phyloP scores from a whole-genome alignment of 1,284 basidiomycete species.

The Ganoderma meredithae region DNA sequence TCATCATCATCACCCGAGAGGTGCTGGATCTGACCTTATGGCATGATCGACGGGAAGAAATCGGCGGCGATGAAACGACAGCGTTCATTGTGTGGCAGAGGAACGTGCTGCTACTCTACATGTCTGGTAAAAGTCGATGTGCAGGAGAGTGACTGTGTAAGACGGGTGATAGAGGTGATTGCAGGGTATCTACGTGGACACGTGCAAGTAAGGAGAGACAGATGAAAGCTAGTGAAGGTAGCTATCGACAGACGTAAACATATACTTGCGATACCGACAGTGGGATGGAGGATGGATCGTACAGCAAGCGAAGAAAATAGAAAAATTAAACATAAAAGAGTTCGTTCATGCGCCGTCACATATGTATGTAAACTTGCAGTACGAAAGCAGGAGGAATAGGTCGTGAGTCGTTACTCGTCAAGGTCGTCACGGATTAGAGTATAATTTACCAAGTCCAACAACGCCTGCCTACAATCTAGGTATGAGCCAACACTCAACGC shows the following conservation, averaged over 20 bases:
- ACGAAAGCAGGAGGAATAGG: background rate
- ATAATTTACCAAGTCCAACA: conserved; percentile 24
- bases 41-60: background rate
- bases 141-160: conserved; percentile 1
- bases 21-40: background rate
- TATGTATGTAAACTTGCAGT: too few relatives aligned
- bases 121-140: conserved; percentile 7
- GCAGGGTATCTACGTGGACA: conserved; percentile 11
- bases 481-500: conserved; percentile 7
- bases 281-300: background rate
- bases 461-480: background rate
- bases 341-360: background rate
- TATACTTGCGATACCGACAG: background rate
- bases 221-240: background rate
- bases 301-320: background rate
- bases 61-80: conserved; percentile 2
- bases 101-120: conserved; percentile 18
- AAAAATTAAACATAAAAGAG: background rate
- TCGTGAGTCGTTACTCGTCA: conserved; percentile 14
- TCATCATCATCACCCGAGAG: too few relatives aligned
- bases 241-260: background rate
- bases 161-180: background rate
- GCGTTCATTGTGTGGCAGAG: conserved; percentile 14
- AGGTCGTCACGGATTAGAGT: conserved; percentile 24
- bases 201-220: background rate